Evolutionary conservation across 495 filamentous ascomycete species (phyloP).

Genomic region (Physcia stellaris): DNA sequence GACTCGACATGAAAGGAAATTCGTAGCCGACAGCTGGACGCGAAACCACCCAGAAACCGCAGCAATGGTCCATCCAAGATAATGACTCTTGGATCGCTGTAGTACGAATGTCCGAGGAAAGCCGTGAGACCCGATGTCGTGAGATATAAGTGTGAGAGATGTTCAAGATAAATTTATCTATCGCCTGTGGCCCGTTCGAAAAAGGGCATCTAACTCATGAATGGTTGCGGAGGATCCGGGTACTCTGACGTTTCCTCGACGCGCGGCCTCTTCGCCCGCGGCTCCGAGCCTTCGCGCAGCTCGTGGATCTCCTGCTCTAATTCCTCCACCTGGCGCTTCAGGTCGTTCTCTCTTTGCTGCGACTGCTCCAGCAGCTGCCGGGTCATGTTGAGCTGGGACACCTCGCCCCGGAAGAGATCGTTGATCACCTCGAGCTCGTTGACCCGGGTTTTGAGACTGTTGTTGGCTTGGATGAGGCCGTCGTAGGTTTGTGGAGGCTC

Average conservation of each 20-base stretch:
- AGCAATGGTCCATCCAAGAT: no score
- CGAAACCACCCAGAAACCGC: no score
- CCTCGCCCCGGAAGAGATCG: slow-evolving; percentile 77
- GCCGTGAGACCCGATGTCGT: no score
- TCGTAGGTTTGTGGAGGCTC: slow-evolving; percentile 73
- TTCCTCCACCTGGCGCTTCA: slow-evolving; percentile 72
- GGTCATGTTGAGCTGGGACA: slow-evolving; percentile 72
- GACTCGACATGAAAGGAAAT: no score
- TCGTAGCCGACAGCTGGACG: no score
- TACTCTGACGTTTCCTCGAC: slow-evolving; percentile 32
- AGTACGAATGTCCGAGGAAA: no score
- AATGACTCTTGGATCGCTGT: no score
- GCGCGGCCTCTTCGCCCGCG: slow-evolving; percentile 31
- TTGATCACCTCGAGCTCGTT: slow-evolving; percentile 94
- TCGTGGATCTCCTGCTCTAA: slow-evolving; percentile 52
- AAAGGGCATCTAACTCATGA: background rate
- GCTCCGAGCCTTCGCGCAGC: slow-evolving; percentile 23
- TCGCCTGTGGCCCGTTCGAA: no score
- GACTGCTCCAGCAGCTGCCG: slow-evolving; percentile 60
- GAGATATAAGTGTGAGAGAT: no score
- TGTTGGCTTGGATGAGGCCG: slow-evolving; percentile 60
- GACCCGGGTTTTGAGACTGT: slow-evolving; percentile 75
- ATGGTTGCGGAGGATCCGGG: slow-evolving; percentile 15
- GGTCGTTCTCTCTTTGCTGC: slow-evolving; percentile 61
- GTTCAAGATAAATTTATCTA: no score